phyloP scores from a whole-genome alignment of 2,329 filamentous ascomycete genomes.

The Beauveria medogensis region DNA sequence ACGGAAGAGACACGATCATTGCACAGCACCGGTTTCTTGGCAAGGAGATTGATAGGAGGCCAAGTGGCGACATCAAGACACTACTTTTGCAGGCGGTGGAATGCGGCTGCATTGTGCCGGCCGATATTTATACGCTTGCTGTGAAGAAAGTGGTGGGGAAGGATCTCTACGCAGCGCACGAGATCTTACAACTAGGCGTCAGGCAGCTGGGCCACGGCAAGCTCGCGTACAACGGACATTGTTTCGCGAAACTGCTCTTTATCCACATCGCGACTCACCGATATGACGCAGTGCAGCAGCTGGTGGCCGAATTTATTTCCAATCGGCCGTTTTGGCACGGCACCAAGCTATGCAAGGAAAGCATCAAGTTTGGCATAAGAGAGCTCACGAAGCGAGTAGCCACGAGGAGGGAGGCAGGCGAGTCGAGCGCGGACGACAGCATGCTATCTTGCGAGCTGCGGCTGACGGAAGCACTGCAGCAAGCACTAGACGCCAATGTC shows the following conservation, averaged over 20 bases:
- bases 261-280: slow-evolving; percentile 24
- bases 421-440: neutral
- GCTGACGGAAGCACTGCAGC: slow-evolving; percentile 16
- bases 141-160: slow-evolving; percentile 22
- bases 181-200: slow-evolving; percentile 29
- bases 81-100: neutral
- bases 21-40: neutral
- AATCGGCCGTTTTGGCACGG: slow-evolving; percentile 29
- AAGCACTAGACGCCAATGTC: slow-evolving; percentile 19
- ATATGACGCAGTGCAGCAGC: slow-evolving; percentile 23
- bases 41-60: neutral
- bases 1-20: neutral
- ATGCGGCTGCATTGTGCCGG: slow-evolving; percentile 24
- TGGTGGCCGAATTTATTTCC: slow-evolving; percentile 25
- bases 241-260: slow-evolving; percentile 30
- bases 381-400: slow-evolving; percentile 20
- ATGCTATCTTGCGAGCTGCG: neutral
- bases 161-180: slow-evolving; percentile 22
- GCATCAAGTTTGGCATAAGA: slow-evolving; percentile 31
- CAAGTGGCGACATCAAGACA: neutral
- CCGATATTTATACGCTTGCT: slow-evolving; percentile 29
- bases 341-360: slow-evolving; percentile 28
- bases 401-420: slow-evolving; percentile 9
- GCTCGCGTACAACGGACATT: slow-evolving; percentile 28
- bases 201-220: slow-evolving; percentile 28